These are phyloP conservation scores for Candolleomyces efflorescens DNA, from an alignment of 768 basidiomycete species.

Conservation along the genomic window DNA sequence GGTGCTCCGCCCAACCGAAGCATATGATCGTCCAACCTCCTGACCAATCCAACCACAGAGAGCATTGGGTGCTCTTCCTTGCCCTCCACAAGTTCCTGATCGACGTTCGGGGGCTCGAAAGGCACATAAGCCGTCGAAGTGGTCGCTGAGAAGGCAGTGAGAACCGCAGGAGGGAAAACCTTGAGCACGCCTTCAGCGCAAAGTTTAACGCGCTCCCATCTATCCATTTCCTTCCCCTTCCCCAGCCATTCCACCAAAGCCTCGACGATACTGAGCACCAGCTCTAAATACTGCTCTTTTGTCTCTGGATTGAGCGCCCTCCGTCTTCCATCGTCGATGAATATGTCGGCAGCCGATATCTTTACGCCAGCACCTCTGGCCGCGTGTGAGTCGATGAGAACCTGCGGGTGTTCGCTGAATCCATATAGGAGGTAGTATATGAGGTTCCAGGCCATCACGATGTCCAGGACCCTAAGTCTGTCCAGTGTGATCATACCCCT, in stretches of 20 bases:
- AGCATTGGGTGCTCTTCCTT: conserved; percentile 17
- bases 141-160: background rate
- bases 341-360: too few relatives aligned
- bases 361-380: too few relatives aligned
- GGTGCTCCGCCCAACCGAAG: conserved; percentile 16
- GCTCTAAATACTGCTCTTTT: conserved; percentile 15
- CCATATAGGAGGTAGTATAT: conserved; percentile 22
- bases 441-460: conserved; percentile 26
- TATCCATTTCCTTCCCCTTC: conserved; percentile 17
- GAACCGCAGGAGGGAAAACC: conserved; percentile 17
- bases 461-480: conserved; percentile 19
- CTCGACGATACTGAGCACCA: conserved; percentile 22
- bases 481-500: conserved; percentile 19
- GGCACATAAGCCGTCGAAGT: background rate
- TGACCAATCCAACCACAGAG: conserved; percentile 15
- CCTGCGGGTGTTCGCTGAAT: background rate
- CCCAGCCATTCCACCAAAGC: conserved; percentile 22
- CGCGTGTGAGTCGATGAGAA: background rate
- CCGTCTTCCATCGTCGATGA: background rate
- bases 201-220: conserved; percentile 24
- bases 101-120: background rate
- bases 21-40: conserved; percentile 14
- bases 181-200: conserved; percentile 27
- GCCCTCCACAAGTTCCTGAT: conserved; percentile 14
- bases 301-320: conserved; percentile 5